Conservation (phyloP, 192 early-diverging fungal species). For the Coemansia sp. region DNA sequence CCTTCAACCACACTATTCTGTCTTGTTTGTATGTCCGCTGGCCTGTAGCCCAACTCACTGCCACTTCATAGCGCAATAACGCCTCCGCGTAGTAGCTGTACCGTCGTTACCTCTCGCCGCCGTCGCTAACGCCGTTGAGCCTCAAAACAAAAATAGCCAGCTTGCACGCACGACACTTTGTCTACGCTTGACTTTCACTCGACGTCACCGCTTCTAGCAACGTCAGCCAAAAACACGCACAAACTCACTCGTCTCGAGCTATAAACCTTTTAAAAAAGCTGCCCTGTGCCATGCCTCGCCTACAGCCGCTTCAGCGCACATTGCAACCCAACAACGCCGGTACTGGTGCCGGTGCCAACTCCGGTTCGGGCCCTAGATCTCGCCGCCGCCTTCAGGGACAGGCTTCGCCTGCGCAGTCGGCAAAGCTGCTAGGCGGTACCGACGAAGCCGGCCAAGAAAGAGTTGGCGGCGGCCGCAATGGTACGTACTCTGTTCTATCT, state of each 20-base stretch:
- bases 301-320: slow-evolving; percentile 16
- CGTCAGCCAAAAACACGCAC: background rate
- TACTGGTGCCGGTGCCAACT: background rate
- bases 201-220: background rate
- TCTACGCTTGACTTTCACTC: background rate
- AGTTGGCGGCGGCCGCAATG: slow-evolving; percentile 33
- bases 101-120: background rate
- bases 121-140: background rate
- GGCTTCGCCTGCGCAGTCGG: background rate
- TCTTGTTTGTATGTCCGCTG: slow-evolving; percentile 3
- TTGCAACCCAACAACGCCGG: background rate
- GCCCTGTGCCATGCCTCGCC: slow-evolving; percentile 18
- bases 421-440: background rate
- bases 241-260: slow-evolving; percentile 5
- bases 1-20: slow-evolving; percentile 3
- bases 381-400: slow-evolving; percentile 15
- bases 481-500: slow-evolving; percentile 23
- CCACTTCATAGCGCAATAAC: background rate
- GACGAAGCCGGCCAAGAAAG: slow-evolving; percentile 14
- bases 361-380: slow-evolving; percentile 8
- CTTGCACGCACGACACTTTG: background rate
- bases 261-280: background rate
- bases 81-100: background rate
- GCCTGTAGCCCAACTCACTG: background rate
- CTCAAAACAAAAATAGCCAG: background rate